Percentiles rank a stretch among this genome's conserved stretches.
Evolutionary conservation across 129 eudicot species (phyloP).

Genomic region (Chrysanthemum lavandulifolium): DNA sequence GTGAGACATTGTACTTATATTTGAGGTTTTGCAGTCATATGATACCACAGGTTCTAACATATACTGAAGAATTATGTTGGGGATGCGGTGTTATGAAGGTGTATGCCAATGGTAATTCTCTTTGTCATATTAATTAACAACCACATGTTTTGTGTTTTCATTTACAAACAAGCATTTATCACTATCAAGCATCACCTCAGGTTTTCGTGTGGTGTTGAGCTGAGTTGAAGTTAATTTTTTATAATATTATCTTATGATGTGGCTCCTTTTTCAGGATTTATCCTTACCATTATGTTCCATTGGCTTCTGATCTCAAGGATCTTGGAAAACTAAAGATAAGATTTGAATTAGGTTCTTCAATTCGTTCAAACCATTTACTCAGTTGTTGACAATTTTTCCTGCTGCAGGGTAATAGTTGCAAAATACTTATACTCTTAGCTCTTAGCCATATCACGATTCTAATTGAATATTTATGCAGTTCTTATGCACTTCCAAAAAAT

Average conservation of each 20-base stretch:
- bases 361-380: no score
- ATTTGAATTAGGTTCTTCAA: no score
- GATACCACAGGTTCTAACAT: not conserved
- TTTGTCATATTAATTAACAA: not conserved
- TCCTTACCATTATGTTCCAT: no score
- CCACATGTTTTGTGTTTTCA: not conserved
- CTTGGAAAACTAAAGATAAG: no score
- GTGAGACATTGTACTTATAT: slow-evolving; percentile 10
- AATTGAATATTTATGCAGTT: no score
- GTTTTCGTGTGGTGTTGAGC: no score
- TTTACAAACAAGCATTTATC: not conserved
- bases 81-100: not conserved
- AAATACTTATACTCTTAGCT: no score
- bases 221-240: not conserved
- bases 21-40: slow-evolving; percentile 30
- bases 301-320: no score
- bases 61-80: not conserved
- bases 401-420: no score
- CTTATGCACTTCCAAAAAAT: no score
- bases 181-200: not conserved
- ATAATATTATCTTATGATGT: slow-evolving; percentile 29
- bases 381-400: no score
- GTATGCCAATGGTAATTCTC: not conserved
- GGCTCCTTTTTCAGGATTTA: slow-evolving; percentile 20
- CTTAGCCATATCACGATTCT: no score